Evolutionary conservation across 352 stramenopile species (phyloP), one percentile per base, ranked within the genome.

Genomic region (Nothophytophthora sp.): DNA sequence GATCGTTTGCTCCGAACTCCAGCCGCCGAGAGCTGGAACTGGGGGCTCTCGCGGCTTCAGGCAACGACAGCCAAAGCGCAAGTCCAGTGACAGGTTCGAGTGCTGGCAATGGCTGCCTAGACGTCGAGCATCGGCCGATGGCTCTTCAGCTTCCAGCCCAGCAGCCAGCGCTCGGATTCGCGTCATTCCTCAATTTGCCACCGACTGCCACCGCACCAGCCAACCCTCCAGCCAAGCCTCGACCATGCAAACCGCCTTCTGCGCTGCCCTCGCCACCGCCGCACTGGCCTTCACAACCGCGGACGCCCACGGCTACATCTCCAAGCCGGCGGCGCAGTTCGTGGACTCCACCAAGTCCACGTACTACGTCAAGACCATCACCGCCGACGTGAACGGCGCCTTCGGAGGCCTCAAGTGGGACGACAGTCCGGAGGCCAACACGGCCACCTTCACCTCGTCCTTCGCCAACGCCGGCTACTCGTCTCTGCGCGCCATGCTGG

Each of bases 351-450:
- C 51, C 20, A 63, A 35, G 9, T 42, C 48, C 19, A 88, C 76
- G 25, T 55, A 52, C 32, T 83, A 73, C 60, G 48, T 47, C 25
- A 60, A 33, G 44, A 73, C 47, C 60, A 86, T 82, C 50, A 63
- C 62, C 40, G 59, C 51, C 33, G 40, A 57, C 33, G 57, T 73
- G 24, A 71, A 74, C 34, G 62, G 38, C 10, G 49, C 67, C 16
- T 88, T 82, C 45, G 44, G 47, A 5, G 74, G 74, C 16, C 70
- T 79, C 48, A 86, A 85, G 63, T 86, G 62, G 57, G 70, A 86
- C 46, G 70, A 73, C 60, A 74, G 38, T 25, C 74, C 77, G 2
- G 49, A 65, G 12, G 46, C 36, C 9, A 89, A 89, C 61, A 55
- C 53, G 25, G 46, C 39, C 9, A 75, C 35, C 22, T 88, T 86